Percentiles rank a stretch among this genome's conserved stretches.
These are phyloP conservation scores for Eutrema salsugineum DNA, from an alignment of 441 rosid species.

Conservation along the genomic window DNA sequence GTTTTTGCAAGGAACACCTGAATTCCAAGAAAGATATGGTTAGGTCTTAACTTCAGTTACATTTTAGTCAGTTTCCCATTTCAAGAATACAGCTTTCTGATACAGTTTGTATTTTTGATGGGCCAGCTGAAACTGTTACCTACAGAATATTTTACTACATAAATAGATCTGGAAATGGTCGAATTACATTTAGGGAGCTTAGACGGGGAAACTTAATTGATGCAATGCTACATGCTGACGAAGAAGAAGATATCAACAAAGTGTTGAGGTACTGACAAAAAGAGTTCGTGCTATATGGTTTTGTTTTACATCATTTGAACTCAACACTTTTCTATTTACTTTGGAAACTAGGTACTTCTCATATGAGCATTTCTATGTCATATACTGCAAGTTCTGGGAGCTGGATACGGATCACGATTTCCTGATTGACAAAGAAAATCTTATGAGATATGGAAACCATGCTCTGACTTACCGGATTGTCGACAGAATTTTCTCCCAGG, in stretches of 20 bases:
- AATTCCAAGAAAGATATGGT: slow-evolving; percentile 99
- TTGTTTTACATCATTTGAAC: background rate
- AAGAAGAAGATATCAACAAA: slow-evolving; percentile 99
- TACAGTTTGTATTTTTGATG: slow-evolving; percentile 28
- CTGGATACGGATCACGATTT: slow-evolving; percentile 97
- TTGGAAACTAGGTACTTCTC: slow-evolving; percentile 73
- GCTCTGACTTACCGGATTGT: slow-evolving; percentile 98
- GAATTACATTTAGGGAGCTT: slow-evolving; percentile 81
- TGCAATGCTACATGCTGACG: slow-evolving; percentile 91
- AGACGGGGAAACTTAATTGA: slow-evolving; percentile 84
- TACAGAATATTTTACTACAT: slow-evolving; percentile 94
- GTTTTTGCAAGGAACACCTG: slow-evolving; percentile 93
- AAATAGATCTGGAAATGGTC: slow-evolving; percentile 91
- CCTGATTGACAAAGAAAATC: slow-evolving; percentile 96
- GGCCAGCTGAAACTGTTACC: slow-evolving; percentile 95
- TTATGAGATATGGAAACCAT: slow-evolving; percentile 97
- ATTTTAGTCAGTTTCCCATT: background rate
- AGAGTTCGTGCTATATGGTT: background rate
- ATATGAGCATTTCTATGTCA: slow-evolving; percentile 95
- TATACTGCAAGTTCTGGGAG: slow-evolving; percentile 99
- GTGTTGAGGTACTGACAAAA: slow-evolving; percentile 66
- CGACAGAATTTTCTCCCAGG: slow-evolving; percentile 98
- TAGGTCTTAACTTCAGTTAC: slow-evolving; percentile 25
- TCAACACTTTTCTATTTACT: background rate
- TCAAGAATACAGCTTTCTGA: slow-evolving; percentile 5